Conservation (phyloP, 208 protist species). For the Spongospora subterranea region DNA sequence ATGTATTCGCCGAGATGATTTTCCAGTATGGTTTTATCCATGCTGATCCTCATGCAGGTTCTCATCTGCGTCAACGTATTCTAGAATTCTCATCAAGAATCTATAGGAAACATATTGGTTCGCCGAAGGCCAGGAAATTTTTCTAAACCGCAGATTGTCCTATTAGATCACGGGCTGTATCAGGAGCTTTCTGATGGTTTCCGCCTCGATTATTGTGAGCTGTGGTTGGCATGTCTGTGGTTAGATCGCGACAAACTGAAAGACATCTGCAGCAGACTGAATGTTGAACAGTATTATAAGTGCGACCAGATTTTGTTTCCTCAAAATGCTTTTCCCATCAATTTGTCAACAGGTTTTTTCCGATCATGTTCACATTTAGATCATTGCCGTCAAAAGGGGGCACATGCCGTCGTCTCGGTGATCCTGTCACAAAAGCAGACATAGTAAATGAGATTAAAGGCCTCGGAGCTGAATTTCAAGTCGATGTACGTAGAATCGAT, state of each 20-base stretch:
- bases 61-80: background rate
- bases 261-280: background rate
- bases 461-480: background rate
- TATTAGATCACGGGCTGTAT: slow-evolving; percentile 44
- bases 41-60: slow-evolving; percentile 34
- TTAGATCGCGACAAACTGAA: background rate
- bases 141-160: background rate
- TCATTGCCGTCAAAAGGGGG: background rate
- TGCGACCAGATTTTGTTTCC: background rate
- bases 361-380: slow-evolving; percentile 10
- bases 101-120: slow-evolving; percentile 28
- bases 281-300: slow-evolving; percentile 46
- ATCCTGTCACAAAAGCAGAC: background rate
- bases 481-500: too few species aligned
- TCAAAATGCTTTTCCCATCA: background rate
- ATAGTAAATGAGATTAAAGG: background rate
- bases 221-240: background rate
- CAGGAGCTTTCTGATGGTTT: slow-evolving; percentile 49
- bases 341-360: background rate
- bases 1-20: slow-evolving; percentile 45
- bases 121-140: background rate
- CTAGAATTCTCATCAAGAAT: background rate
- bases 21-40: slow-evolving; percentile 49
- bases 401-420: background rate
- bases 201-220: slow-evolving; percentile 25